Base-by-base conservation (phyloP, 768 basidiomycete species). In the Suillus hirtellus region DNA sequence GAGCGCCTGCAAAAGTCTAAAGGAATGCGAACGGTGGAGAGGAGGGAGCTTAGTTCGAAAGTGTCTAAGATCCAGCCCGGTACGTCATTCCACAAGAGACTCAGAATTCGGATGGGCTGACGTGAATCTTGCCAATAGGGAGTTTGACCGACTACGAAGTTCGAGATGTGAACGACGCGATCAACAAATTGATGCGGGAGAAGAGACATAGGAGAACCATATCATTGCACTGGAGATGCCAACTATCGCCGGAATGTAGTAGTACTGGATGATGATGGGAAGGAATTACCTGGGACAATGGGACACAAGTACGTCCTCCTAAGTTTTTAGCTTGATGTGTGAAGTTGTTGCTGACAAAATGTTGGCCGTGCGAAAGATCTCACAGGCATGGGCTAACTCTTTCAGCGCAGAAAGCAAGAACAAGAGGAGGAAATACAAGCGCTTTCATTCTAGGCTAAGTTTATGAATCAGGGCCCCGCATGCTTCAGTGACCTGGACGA, bases 1-100 rank as follows among this genome's bases (percentile, higher is more conserved):
- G 12, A 90, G 89, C 67, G 84, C 88, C 12, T 96, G 95, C 73
- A 96, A 96, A 76, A 95, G 90, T 71, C 73, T 99, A 69, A 81
- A 93, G 46, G 95, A 98, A 54, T 96, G 94, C 70, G 96, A 99
- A 76, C 81, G 95, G 61, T 99, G 95, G 95, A 79, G 96, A 72
- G 96, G 62, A 81, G 95, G 50, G 96, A 99, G 72, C 95, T 98
- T 55, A 95, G 93, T 72, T 75, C 96, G 65, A 99, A 99, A 75
- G 96, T 99, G 27, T 95, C 94, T 15, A 98, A 99, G 77, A 99
- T 99, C 52, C 96, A 99, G 75, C 96, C 99, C 71, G 78, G 95
- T 96, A 38, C 64, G 91, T 79, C 5, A 47, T n/a, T 62, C 50
- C 27, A 1, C 60, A 27, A 43, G 47, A 7, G 43, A 9, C 27